phyloP scores from a whole-genome alignment of 176 grass and related monocot genomes.

The Musa beccarii region DNA sequence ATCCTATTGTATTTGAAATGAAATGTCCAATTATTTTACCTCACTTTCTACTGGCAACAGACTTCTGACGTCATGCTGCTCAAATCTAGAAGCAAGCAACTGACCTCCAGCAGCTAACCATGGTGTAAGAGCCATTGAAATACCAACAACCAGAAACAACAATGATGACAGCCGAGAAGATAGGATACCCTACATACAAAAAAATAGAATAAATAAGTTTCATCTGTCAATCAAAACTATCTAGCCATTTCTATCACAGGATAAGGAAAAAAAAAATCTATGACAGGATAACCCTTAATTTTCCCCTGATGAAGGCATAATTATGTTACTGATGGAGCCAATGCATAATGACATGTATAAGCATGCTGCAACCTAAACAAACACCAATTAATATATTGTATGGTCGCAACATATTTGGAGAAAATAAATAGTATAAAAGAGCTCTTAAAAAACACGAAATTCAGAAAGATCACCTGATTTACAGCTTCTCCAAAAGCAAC shows the following conservation, averaged over 20 bases:
- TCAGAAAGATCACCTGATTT: conserved; percentile 60
- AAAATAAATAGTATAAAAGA: conserved; percentile 10
- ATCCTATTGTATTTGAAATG: conserved; percentile 4
- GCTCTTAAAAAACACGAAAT: background rate
- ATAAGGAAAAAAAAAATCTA: too few relatives aligned
- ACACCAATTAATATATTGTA: background rate
- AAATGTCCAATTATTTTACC: conserved; percentile 33
- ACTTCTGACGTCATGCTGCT: conserved; percentile 97
- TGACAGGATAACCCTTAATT: background rate
- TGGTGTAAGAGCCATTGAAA: conserved; percentile 98
- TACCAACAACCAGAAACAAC: conserved; percentile 89
- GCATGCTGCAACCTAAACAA: background rate
- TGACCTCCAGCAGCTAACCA: conserved; percentile 90
- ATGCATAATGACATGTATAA: background rate
- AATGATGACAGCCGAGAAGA: conserved; percentile 81
- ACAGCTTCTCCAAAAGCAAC: conserved; percentile 98
- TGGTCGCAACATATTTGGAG: conserved; percentile 12
- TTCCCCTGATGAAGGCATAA: background rate
- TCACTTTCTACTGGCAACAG: conserved; percentile 95
- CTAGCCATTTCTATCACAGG: too few relatives aligned
- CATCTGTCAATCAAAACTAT: too few relatives aligned
- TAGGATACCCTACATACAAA: conserved; percentile 62
- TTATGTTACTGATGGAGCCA: background rate
- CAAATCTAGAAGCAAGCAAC: conserved; percentile 87
- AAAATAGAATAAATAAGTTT: background rate